A percentile compares a stretch with the other conserved stretches of the same genome.
These are phyloP conservation scores for Colletotrichum sp. DNA, from an alignment of 2,329 filamentous ascomycete genomes.

Conservation along the genomic window DNA sequence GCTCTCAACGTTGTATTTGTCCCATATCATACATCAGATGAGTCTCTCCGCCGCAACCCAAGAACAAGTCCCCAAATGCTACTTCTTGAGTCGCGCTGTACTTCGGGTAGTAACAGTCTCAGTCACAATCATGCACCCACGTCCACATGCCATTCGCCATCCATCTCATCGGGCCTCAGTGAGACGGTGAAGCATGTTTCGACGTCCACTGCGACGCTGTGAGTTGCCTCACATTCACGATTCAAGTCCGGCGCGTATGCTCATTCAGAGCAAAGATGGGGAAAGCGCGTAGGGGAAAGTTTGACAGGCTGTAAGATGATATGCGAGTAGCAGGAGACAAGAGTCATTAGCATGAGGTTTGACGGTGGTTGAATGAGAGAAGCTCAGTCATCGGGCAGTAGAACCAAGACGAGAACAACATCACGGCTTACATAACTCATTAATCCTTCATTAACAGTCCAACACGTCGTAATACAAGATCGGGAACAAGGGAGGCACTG, in stretches of 20 bases:
- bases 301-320: background rate
- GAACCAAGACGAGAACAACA: background rate
- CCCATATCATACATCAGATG: background rate
- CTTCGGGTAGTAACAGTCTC: background rate
- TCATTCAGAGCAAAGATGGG: background rate
- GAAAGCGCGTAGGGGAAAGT: rapidly evolving
- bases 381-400: background rate
- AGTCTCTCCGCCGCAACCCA: background rate
- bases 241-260: rapidly evolving
- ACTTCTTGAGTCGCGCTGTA: background rate
- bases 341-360: background rate
- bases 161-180: background rate
- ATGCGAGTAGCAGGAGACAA: background rate
- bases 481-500: background rate
- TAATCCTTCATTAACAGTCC: rapidly evolving
- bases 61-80: background rate
- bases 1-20: background rate
- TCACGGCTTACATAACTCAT: background rate
- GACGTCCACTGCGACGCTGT: background rate
- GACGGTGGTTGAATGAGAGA: background rate
- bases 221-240: background rate
- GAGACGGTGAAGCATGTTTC: background rate
- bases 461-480: background rate
- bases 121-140: background rate
- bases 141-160: background rate